phyloP scores from a whole-genome alignment of 805 yeast genomes.

The Helenozyma rhizophorensis region DNA sequence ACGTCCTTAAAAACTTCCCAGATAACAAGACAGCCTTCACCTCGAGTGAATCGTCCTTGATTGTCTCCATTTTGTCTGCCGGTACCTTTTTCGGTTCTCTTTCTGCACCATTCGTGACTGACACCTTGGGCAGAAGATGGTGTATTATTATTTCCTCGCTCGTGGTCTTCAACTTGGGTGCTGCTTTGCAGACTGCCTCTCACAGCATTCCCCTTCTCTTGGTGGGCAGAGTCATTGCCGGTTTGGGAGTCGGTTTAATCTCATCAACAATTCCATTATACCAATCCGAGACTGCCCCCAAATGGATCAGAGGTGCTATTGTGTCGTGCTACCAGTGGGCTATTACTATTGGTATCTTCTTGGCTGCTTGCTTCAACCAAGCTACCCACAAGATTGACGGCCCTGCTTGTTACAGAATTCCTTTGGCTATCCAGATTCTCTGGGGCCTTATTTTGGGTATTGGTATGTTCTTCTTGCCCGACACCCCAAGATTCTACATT shows the following conservation, averaged over 20 bases:
- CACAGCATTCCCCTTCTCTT: conserved; percentile 31
- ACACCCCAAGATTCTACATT: conserved; percentile 38
- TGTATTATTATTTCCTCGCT: conserved; percentile 31
- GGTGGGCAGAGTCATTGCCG: conserved; percentile 37
- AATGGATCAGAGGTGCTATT: conserved; percentile 42
- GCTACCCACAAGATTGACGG: conserved; percentile 30
- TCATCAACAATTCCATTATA: conserved; percentile 39
- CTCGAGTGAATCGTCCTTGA: conserved; percentile 21
- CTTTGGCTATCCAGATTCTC: conserved; percentile 35
- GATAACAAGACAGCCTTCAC: conserved; percentile 13
- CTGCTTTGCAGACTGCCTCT: conserved; percentile 35
- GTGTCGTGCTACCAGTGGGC: conserved; percentile 39
- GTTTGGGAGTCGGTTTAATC: conserved; percentile 39
- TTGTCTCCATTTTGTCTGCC: conserved; percentile 32
- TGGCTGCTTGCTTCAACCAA: conserved; percentile 36
- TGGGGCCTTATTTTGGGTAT: conserved; percentile 26
- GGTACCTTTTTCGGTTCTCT: conserved; percentile 42
- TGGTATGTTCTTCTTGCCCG: conserved; percentile 31
- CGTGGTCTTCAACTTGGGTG: conserved; percentile 33
- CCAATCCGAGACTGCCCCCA: conserved; percentile 39
- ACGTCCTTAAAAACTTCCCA: conserved; percentile 28
- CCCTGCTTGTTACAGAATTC: conserved; percentile 39
- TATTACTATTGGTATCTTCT: conserved; percentile 35
- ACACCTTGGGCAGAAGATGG: conserved; percentile 37
- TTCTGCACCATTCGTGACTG: conserved; percentile 33